A percentile compares a stretch with the other conserved stretches of the same genome.
Evolutionary conservation across 805 yeast genomes (phyloP).

Genomic region (Kuraishia hungarica): DNA sequence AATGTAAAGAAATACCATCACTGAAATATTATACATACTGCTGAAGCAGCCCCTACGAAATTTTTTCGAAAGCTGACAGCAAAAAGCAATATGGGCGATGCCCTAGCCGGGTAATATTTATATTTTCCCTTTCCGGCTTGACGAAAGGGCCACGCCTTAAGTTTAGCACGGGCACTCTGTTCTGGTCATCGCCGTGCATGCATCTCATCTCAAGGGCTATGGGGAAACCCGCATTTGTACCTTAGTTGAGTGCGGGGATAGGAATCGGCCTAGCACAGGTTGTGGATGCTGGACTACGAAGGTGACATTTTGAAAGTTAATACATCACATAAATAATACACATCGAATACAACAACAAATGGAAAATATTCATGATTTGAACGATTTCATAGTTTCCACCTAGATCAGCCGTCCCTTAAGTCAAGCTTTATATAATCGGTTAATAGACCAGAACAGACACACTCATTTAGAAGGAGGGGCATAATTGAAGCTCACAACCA

Average conservation of each 20-base stretch:
- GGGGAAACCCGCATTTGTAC: neutral
- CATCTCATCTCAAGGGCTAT: neutral
- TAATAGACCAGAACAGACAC: no score
- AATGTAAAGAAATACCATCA: neutral
- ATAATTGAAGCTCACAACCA: slow-evolving; percentile 33
- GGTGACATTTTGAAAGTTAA: no score
- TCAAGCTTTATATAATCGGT: no score
- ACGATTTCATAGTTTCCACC: neutral
- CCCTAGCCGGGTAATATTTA: neutral
- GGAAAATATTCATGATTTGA: no score
- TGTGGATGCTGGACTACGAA: no score
- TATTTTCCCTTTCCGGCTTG: neutral
- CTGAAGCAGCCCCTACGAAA: neutral
- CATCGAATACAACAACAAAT: no score
- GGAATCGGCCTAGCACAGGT: no score
- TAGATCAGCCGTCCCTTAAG: neutral
- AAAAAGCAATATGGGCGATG: slow-evolving; percentile 1
- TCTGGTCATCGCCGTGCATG: neutral
- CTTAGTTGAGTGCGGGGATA: no score
- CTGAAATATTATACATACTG: neutral
- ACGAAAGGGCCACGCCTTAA: neutral
- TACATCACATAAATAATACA: neutral
- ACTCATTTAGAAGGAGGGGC: slow-evolving; percentile 3
- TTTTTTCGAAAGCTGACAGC: neutral
- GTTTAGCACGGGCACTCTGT: neutral